These are phyloP conservation scores for Neurospora discreta DNA, from an alignment of 495 filamentous ascomycete genomes.

Conservation along the genomic window DNA sequence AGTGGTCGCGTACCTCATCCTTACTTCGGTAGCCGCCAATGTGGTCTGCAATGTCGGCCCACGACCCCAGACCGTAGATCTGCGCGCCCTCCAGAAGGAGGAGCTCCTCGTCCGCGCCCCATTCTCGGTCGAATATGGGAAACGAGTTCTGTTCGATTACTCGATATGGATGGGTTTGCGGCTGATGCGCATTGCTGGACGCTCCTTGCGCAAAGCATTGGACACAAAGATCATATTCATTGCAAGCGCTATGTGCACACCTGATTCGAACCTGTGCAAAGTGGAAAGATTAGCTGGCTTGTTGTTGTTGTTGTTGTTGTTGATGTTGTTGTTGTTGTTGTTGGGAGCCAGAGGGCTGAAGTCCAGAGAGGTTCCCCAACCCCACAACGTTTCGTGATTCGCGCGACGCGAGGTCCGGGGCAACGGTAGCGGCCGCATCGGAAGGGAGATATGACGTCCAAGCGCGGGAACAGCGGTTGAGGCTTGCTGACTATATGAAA, in stretches of 20 bases:
- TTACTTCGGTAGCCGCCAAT: slow-evolving; percentile 91
- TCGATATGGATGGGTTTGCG: slow-evolving; percentile 70
- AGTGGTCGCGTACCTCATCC: slow-evolving; percentile 91
- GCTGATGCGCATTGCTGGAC: slow-evolving; percentile 69
- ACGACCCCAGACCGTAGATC: slow-evolving; percentile 91
- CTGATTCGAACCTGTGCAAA: slow-evolving; percentile 73
- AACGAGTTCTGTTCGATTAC: slow-evolving; percentile 98
- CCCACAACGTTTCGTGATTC: slow-evolving; percentile 5
- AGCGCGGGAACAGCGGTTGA: background rate
- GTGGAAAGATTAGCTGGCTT: slow-evolving; percentile 5
- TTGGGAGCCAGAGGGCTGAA: background rate
- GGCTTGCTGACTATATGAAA: background rate
- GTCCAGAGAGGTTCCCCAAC: slow-evolving; percentile 1
- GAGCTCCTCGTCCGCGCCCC: slow-evolving; percentile 95
- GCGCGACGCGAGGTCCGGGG: slow-evolving; percentile 2
- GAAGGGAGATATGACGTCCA: background rate
- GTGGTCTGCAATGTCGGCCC: slow-evolving; percentile 96
- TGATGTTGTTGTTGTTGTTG: background rate
- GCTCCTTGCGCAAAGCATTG: slow-evolving; percentile 80
- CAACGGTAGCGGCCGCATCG: background rate
- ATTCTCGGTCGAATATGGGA: slow-evolving; percentile 87
- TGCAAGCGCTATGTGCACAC: slow-evolving; percentile 71
- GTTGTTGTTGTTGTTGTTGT: slow-evolving; percentile 1
- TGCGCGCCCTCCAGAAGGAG: slow-evolving; percentile 91
- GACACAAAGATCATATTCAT: slow-evolving; percentile 95